Percentiles rank a stretch among this genome's conserved stretches.
Evolutionary conservation across 2,329 filamentous ascomycete genomes (phyloP).

Genomic region (Alternaria infectoria): DNA sequence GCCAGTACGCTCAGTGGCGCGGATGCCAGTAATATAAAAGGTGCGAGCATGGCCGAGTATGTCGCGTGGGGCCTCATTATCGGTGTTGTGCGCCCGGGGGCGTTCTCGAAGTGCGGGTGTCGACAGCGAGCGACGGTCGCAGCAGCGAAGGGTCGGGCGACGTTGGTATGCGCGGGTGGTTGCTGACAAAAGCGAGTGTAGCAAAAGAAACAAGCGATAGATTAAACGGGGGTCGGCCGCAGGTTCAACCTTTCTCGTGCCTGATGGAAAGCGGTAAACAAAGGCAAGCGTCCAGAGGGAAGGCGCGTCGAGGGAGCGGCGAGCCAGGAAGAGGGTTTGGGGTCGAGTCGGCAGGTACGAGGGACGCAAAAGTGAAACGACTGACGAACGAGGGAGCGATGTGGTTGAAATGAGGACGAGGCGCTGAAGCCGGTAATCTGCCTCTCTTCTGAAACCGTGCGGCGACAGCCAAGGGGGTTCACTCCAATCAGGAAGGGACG

Average conservation of each 20-base stretch:
- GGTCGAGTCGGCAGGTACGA: constrained; percentile 4
- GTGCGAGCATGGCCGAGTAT: constrained; percentile 47
- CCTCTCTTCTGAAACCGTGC: constrained; percentile 34
- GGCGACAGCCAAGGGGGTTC: constrained; percentile 26
- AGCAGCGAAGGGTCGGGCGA: not conserved
- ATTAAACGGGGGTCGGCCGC: constrained; percentile 40
- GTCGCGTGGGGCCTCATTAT: constrained; percentile 44
- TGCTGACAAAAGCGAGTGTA: constrained; percentile 13
- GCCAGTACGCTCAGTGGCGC: constrained; percentile 62
- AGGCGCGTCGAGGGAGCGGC: not conserved
- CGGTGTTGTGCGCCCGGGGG: constrained; percentile 37
- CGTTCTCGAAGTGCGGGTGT: constrained; percentile 22
- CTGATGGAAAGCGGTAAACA: constrained; percentile 21
- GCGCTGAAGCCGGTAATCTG: constrained; percentile 32
- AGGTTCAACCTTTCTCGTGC: constrained; percentile 48
- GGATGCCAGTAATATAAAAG: constrained; percentile 46
- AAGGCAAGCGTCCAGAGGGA: constrained; percentile 14
- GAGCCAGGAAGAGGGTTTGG: not conserved
- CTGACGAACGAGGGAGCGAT: constrained; percentile 34
- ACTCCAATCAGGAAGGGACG: constrained; percentile 36
- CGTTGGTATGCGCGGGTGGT: not conserved
- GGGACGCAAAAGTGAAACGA: constrained; percentile 43
- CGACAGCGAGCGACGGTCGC: constrained; percentile 16
- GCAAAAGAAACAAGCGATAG: not conserved
- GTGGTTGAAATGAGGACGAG: constrained; percentile 21